These are phyloP conservation scores for Crithidia fasciculata DNA, from an alignment of 208 protist species.

Conservation along the genomic window DNA sequence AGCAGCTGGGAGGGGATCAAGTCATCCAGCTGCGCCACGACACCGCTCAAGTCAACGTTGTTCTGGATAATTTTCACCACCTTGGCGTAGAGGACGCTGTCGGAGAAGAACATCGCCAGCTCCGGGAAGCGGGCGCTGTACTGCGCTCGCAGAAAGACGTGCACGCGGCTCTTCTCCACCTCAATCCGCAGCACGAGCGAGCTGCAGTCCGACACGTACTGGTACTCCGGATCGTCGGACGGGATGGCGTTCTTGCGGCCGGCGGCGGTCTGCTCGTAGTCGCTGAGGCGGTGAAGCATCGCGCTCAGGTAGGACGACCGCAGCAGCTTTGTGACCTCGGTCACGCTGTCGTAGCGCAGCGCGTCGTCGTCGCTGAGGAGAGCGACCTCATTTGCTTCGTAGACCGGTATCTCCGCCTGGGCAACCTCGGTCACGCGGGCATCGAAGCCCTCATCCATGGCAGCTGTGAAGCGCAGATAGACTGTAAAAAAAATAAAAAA, in stretches of 20 bases:
- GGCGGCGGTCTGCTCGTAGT: constrained; percentile 68
- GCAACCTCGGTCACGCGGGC: constrained; percentile 32
- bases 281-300: constrained; percentile 75
- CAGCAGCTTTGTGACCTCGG: constrained; percentile 79
- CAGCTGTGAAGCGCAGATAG: background rate
- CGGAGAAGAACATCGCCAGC: constrained; percentile 87
- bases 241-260: constrained; percentile 80
- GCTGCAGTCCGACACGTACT: constrained; percentile 91
- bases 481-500: background rate
- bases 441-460: constrained; percentile 77
- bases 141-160: constrained; percentile 88
- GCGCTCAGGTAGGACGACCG: constrained; percentile 77
- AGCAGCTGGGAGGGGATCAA: constrained; percentile 87
- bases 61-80: constrained; percentile 87
- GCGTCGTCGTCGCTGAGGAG: constrained; percentile 81
- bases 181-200: constrained; percentile 87
- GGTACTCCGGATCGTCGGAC: constrained; percentile 87
- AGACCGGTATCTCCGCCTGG: constrained; percentile 19
- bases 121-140: constrained; percentile 90
- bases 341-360: constrained; percentile 80
- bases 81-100: constrained; percentile 86
- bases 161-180: constrained; percentile 87
- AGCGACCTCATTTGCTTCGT: constrained; percentile 31
- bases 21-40: constrained; percentile 78
- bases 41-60: constrained; percentile 70